Base-by-base conservation (phyloP, 2,329 filamentous ascomycete species). In the Hymenoscyphus repandus region DNA sequence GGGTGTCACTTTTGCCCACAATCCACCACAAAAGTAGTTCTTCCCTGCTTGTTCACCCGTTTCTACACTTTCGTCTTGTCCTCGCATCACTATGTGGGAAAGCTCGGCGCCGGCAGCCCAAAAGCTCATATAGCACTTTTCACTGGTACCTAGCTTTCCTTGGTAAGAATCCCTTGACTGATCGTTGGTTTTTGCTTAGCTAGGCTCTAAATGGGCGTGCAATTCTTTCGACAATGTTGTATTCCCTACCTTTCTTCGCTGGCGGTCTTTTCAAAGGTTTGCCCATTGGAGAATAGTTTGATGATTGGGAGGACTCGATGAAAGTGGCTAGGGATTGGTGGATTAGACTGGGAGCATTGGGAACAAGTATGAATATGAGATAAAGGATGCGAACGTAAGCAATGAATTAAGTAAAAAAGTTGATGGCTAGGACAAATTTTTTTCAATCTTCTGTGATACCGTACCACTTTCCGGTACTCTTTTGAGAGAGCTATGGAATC, bases 1-100 rank as follows among this genome's bases (percentile, higher is more conserved):
- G 83, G 93, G 93, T 69, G 77, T 96, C 68, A 82, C 85, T 69
- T 99, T 97, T 70, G 85, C 85, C 72, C 79, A 88, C 77, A 91
- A 86, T 79, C 83, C 88, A 70, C 86, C 90, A 68, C 83, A 90
- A 82, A 91, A 91, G 88, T 91, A 83, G 88, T 77, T 72, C 62
- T 59, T 66, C 61, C 56, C 39, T 38, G 42, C 20, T 17, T 36
- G 65, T 66, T 69, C 65, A 66, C 59, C 37, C 50, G 43, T 45
- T 51, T 52, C 38, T 46, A 49, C 49, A n/a, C 18, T 34, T 51
- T 47, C 31, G 13, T 43, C 42, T 50, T 27, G 6, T 4, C 10
- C 30, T 18, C 44, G 46, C 39, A 47, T 36, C 33, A 49, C 15
- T 43, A 47, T 34, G 32, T 27, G 22, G 17, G 22, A 33, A 34